phyloP scores from a whole-genome alignment of 2,329 filamentous ascomycete species.

The Colletotrichum phormii region DNA sequence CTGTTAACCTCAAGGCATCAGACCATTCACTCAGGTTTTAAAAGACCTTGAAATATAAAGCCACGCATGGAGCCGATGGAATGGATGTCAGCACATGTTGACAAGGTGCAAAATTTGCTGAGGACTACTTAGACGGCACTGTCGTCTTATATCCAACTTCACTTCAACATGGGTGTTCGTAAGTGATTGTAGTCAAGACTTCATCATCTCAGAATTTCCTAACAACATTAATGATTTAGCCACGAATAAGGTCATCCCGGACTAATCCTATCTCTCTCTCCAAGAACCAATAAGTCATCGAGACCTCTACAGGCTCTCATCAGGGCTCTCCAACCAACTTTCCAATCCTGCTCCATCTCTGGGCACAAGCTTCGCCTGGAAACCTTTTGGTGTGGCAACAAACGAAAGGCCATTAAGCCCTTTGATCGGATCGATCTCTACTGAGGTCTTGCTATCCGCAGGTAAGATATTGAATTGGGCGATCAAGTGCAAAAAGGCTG shows the following conservation, averaged over 20 bases:
- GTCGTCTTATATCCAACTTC: background rate
- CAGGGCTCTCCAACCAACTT: conserved; percentile 3
- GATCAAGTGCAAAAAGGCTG: conserved; percentile 62
- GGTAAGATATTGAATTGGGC: conserved; percentile 58
- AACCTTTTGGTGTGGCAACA: conserved; percentile 35
- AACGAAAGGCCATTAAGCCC: conserved; percentile 47
- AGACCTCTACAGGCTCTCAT: background rate
- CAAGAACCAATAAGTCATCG: too few relatives aligned
- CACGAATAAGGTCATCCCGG: too few relatives aligned
- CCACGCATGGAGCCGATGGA: too few relatives aligned
- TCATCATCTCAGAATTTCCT: too few relatives aligned
- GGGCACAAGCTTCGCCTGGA: conserved; percentile 35
- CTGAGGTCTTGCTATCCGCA: background rate
- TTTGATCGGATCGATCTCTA: conserved; percentile 25
- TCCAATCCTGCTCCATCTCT: conserved; percentile 18
- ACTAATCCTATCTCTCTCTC: too few relatives aligned
- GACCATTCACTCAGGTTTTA: background rate
- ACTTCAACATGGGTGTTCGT: background rate
- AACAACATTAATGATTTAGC: background rate
- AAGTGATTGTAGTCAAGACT: background rate
- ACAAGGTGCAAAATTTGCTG: background rate
- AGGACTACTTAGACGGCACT: background rate
- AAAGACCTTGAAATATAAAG: too few relatives aligned
- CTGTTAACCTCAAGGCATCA: background rate
- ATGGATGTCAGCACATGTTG: background rate